Evolutionary conservation across 1,284 basidiomycete genomes (phyloP), one percentile per base, ranked within the genome.

Genomic region (Pholiota adiposa): DNA sequence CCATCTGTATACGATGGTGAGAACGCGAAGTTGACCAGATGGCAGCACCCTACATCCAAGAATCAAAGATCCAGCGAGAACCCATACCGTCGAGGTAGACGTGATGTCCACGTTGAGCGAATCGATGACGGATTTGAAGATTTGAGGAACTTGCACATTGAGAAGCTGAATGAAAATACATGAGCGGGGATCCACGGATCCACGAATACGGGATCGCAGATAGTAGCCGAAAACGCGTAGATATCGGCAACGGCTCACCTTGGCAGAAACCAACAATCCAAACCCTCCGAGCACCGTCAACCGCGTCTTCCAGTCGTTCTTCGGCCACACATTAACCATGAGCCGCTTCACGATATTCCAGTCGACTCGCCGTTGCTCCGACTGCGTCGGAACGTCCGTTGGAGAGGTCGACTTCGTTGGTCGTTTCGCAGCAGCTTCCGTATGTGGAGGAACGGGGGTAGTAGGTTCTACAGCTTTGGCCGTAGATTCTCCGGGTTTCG

Each of bases 101-200:
- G 89, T 85, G 56, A 97, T 81, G 51, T 93, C 89, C 23, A 98
- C 79, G 70, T 97, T 98, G 63, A 99, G 80, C 1, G 88, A 75
- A 72, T 99, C 97, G 59, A 99, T 89, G 51, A 99, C 88, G 40
- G 84, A 74, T 74, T 98, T 99, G 85, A 99, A 99, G 65, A 98
- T 83, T 66, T 96, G 87, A 0, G 97, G 97, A 4, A 99, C 96
- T 82, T 98, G 97, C 0, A 99, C 97, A 72, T 98, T 99, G 60
- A 98, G 78, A 27, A 97, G 77, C 90, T 92, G 43, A 33, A 60
- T 33, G 49, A 23, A 16, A 58, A 34, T 31, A 21, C 18, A 21
- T 29, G 18, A 41, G 11, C 21, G 54, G 12, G 19, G 23, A 56
- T 58, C 41, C n/a, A 36, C n/a, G n/a, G n/a, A n/a, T n/a, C n/a